phyloP scores from a whole-genome alignment of 495 filamentous ascomycete genomes.

The Peziza echinospora region DNA sequence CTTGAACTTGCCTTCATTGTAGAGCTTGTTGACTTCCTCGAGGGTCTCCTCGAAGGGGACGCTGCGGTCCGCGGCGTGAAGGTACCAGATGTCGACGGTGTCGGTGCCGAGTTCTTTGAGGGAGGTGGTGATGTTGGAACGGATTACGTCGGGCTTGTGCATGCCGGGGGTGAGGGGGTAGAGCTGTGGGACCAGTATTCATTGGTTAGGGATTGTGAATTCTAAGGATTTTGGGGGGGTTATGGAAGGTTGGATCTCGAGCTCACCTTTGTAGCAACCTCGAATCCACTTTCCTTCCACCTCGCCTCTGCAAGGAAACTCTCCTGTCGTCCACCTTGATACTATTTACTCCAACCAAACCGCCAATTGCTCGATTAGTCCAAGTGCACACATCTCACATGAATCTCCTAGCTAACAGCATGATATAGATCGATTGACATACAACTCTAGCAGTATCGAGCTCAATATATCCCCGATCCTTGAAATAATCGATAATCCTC shows the following conservation, averaged over 20 bases:
- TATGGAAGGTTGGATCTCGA: too few species aligned
- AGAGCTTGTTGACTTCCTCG: constrained; percentile 51
- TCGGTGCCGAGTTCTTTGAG: constrained; percentile 54
- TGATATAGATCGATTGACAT: constrained; percentile 27
- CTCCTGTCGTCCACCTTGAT: constrained; percentile 43
- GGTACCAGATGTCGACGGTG: constrained; percentile 67
- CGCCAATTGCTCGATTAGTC: neutral
- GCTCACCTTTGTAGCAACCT: constrained; percentile 70
- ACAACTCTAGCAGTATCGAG: constrained; percentile 57
- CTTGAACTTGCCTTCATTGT: constrained; percentile 76
- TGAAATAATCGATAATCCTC: constrained; percentile 43
- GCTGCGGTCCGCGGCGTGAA: constrained; percentile 65
- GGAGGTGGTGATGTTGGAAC: constrained; percentile 38
- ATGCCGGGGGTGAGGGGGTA: constrained; percentile 39
- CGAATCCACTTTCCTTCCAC: constrained; percentile 68
- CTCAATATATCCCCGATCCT: constrained; percentile 54
- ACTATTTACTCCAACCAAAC: neutral
- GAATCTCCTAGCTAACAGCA: too few species aligned
- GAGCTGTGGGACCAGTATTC: constrained; percentile 10
- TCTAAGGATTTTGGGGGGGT: constrained; percentile 1
- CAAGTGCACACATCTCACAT: too few species aligned
- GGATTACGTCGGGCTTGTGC: constrained; percentile 39
- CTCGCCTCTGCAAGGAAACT: constrained; percentile 51
- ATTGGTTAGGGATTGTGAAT: neutral
- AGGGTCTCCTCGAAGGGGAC: constrained; percentile 65